A percentile compares a stretch with the other conserved stretches of the same genome.
These are phyloP conservation scores for Fomitopsis pinicola DNA, from an alignment of 1,284 basidiomycete species.

Conservation along the genomic window DNA sequence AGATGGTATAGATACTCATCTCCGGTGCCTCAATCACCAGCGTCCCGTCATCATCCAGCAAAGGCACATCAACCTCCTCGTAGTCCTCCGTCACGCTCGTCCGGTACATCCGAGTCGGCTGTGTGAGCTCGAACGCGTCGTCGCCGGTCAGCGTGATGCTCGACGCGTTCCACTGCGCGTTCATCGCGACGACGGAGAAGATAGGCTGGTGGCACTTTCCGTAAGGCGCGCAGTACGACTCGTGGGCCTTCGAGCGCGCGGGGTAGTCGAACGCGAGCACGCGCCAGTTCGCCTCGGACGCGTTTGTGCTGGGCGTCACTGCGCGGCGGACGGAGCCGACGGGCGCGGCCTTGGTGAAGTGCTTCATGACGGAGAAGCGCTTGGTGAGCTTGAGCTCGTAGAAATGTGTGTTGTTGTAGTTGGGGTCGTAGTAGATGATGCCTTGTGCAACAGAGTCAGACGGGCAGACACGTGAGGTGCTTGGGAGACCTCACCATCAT, in stretches of 20 bases:
- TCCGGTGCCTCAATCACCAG: background rate
- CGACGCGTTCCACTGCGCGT: background rate
- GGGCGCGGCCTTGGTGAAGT: background rate
- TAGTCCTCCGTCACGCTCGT: constrained; percentile 1
- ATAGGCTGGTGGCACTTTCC: background rate
- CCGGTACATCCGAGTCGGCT: background rate
- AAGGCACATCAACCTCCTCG: background rate
- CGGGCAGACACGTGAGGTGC: background rate
- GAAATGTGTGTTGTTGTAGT: background rate
- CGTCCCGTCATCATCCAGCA: background rate
- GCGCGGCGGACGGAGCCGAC: background rate
- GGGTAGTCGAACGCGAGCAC: background rate
- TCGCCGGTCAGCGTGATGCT: background rate
- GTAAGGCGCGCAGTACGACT: background rate
- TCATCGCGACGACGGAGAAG: background rate
- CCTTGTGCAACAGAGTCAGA: background rate
- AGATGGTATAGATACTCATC: background rate
- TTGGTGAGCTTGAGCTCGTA: background rate
- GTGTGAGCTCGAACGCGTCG: background rate
- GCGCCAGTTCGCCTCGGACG: background rate
- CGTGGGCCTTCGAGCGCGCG: background rate
- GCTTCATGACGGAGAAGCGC: background rate
- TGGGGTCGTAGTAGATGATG: background rate
- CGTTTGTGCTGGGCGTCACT: background rate
- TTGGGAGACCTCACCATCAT: background rate